phyloP scores from a whole-genome alignment of 306 rosid species.

The Quercus bicolor region DNA sequence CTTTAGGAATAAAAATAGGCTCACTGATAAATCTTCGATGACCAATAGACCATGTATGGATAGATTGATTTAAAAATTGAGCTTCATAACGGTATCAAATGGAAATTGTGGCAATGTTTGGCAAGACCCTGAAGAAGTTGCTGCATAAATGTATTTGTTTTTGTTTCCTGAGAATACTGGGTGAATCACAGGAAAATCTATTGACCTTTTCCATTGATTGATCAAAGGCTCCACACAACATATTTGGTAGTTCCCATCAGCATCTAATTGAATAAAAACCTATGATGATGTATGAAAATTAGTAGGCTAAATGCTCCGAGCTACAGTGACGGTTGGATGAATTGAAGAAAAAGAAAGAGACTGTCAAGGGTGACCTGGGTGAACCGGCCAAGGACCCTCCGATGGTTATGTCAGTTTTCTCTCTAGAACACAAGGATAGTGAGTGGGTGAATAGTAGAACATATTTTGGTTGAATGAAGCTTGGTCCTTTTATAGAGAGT shows the following conservation, averaged over 20 bases:
- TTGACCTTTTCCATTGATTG: slow-evolving; percentile 43
- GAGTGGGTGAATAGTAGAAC: too few species aligned
- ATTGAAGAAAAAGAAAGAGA: too few species aligned
- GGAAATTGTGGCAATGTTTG: slow-evolving; percentile 57
- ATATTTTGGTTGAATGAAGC: too few species aligned
- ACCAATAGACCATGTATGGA: slow-evolving; percentile 63
- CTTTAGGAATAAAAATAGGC: slow-evolving; percentile 67
- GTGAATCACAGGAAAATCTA: slow-evolving; percentile 75
- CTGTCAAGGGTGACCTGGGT: too few species aligned
- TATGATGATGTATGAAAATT: not conserved
- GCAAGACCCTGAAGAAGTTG: slow-evolving; percentile 68
- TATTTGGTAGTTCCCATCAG: slow-evolving; percentile 36
- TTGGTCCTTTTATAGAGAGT: too few species aligned
- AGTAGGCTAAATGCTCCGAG: too few species aligned
- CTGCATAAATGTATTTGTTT: slow-evolving; percentile 66
- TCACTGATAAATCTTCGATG: slow-evolving; percentile 73
- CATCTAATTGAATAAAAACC: slow-evolving; percentile 57
- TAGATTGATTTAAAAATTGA: slow-evolving; percentile 37
- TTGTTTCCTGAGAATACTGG: slow-evolving; percentile 55
- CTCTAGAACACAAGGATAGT: too few species aligned
- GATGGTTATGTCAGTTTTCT: too few species aligned
- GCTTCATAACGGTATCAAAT: slow-evolving; percentile 23
- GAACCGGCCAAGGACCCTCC: too few species aligned
- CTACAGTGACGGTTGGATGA: too few species aligned
- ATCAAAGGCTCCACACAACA: slow-evolving; percentile 25